Evolutionary conservation across 192 early-diverging fungal species (phyloP), one percentile per base, ranked within the genome.

Genomic region (Haplosporangium gracile): DNA sequence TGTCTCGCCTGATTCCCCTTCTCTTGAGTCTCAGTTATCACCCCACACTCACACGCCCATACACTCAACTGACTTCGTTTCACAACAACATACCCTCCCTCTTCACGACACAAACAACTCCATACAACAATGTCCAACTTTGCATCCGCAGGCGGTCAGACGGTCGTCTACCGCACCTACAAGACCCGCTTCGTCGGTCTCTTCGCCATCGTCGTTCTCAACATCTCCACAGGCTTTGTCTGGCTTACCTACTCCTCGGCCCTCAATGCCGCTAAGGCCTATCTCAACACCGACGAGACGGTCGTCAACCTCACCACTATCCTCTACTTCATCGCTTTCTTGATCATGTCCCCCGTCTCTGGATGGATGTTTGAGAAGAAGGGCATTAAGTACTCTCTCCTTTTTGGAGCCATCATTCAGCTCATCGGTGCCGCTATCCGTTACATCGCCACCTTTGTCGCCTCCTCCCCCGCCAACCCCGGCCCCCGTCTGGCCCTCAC

Each of bases 171-270:
- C 80, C 69, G 78, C 42, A 90, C 89, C 38, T 90, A 92, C 79
- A 86, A 76, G 49, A 74, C 79, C 22, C 89, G 91, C 13, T 92
- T 76, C 73, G 80, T 82, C 42, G 91, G 91, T 38, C 76, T 92
- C n/a, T 76, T 87, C 36, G 73, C 90, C 29, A 84, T 92, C 60
- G 85, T 83, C 36, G 60, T 92, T 43, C 84, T 90, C 69, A 91
- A 92, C 57, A 88, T 92, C 68, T 82, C 78, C n/a, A 89, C 89
- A 0, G 84, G 88, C 0, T 72, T 90, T 32, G 89, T 90, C 49
- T 92, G 91, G 91, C 77, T 91, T 47, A 89, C 82, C 16, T 91
- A 89, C 40, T 88, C 90, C 16, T 87, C 91, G 2, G 90, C 89
- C 20, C 74, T 89, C 15, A 77, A 85, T 26, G 76, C 82, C 4